Percentiles rank a stretch among this genome's conserved stretches.
Conservation (phyloP, 805 yeast species). For the Komagataella phaffii region DNA sequence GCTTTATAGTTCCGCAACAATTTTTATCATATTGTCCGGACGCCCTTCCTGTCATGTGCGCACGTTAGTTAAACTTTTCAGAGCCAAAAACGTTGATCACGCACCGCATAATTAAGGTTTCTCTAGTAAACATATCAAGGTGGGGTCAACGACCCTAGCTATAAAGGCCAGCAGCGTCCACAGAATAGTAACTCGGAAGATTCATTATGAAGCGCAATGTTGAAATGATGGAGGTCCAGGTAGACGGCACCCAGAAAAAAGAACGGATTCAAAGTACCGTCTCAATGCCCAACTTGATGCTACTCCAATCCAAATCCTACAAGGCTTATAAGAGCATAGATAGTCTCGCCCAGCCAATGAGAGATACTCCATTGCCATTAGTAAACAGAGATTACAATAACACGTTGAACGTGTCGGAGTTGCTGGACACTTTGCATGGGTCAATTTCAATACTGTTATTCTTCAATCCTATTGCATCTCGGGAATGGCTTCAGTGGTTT, state of each 20-base stretch:
- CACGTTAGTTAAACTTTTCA: neutral
- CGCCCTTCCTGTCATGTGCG: neutral
- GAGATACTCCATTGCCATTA: neutral
- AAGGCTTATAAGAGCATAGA: neutral
- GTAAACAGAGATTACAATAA: neutral
- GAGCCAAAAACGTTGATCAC: neutral
- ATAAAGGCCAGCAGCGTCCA: neutral
- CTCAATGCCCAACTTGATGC: neutral
- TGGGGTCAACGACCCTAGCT: neutral
- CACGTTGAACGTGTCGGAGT: neutral
- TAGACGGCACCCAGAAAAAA: neutral
- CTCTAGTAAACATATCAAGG: neutral
- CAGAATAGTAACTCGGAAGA: neutral
- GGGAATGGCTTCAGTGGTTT: neutral
- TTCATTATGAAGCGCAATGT: neutral
- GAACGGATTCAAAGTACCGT: neutral
- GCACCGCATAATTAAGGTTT: neutral
- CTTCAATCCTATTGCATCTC: neutral
- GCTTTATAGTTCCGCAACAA: neutral
- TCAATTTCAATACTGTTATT: neutral
- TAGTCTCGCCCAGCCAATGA: neutral
- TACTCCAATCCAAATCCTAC: neutral
- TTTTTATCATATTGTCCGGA: neutral
- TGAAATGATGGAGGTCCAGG: neutral
- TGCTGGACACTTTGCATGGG: neutral